Base-by-base conservation (phyloP, 2,329 filamentous ascomycete genomes). In the Fusarium heterosporum region DNA sequence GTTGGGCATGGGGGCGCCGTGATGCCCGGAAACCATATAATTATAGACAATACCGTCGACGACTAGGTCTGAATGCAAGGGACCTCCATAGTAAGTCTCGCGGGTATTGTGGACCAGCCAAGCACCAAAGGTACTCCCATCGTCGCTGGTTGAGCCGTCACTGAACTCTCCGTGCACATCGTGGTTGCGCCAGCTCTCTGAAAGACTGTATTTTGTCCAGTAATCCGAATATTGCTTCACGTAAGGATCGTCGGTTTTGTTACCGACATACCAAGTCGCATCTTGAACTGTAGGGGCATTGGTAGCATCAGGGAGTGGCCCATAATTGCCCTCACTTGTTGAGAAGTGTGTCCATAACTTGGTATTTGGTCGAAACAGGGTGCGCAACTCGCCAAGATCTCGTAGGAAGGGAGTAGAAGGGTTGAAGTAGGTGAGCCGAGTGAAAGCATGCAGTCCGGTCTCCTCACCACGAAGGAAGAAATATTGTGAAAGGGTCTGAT, bases 41-140 rank as follows among this genome's bases (percentile, higher is more conserved):
- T 90, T 88, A 69, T 89, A 89, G 0, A 89, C 82, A 30, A 89
- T 89, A 0, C 87, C 87, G 58, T 89, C 87, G 0, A 89, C 87
- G 0, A 83, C 83, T 5, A 90, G 77, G 64, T 89, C 87, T 0
- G 86, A 88, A 72, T 89, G 86, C 1, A 86, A 74, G 0, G 87
- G 87, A 0, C 87, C 87, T 2, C 84, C 84, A 60, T 84, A 88
- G 64, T 88, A 88, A 2, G 85, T 87, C 50, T 89, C 87, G 50
- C 82, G 83, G 0, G 84, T 88, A 65, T 88, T 89, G 81, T 87
- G 85, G 2, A 89, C 85, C 6, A 89, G 74, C 86, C 86, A 89
- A 1, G 84, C 84, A 2, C 87, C 86, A 60, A 82, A 89, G 0
- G 83, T 84, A 1, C 79, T 81, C 9, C 82, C 83, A 54, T 84